Evolutionary conservation across 1,284 basidiomycete genomes (phyloP), one percentile per base, ranked within the genome.

Genomic region (Ceratobasidium sp.): DNA sequence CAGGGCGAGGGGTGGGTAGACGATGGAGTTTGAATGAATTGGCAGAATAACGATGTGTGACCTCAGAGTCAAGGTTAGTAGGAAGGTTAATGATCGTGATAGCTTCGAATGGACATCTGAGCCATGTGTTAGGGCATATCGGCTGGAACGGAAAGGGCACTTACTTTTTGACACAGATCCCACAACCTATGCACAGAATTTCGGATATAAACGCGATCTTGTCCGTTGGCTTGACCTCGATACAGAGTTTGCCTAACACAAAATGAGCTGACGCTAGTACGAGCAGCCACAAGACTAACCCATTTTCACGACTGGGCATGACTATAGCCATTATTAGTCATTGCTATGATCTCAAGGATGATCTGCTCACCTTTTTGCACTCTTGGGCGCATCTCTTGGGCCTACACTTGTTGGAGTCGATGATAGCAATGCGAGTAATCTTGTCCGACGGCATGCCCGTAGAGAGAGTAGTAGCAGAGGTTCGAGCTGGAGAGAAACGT

Each of bases 11-110:
- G 60, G 94, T 97, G 43, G 96, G 96, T 57, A 98, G 85, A 74
- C 96, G 91, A 85, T 98, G 96, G 5, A 98, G 89, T 83, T 98
- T 98, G 88, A 98, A 98, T 16, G 96, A 89, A 81, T 98, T 98
- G 76, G 96, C 96, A 48, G 94, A 91, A 81, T 98, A 98, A 79
- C 96, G 92, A 84, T 98, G 96, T 12, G 96, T 97, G 65, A 97
- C 95, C 84, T 97, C 87, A 2, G 93, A 90, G 77, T 94, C 92
- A 76, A 98, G 85, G 81, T 98, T 97, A 64, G 96, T 98, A 53
- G 96, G 96, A 70, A 98, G 85, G 81, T 98, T 97, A 85, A 98
- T 97, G 83, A 98, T 97, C 67, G 92, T 87, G 79, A 98, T 98
- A 74, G 96, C 96, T 84, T 98, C 96, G 78, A 98, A 98, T 45